Evolutionary conservation across 495 filamentous ascomycete genomes (phyloP).

Genomic region (Trichocladium antarcticum): DNA sequence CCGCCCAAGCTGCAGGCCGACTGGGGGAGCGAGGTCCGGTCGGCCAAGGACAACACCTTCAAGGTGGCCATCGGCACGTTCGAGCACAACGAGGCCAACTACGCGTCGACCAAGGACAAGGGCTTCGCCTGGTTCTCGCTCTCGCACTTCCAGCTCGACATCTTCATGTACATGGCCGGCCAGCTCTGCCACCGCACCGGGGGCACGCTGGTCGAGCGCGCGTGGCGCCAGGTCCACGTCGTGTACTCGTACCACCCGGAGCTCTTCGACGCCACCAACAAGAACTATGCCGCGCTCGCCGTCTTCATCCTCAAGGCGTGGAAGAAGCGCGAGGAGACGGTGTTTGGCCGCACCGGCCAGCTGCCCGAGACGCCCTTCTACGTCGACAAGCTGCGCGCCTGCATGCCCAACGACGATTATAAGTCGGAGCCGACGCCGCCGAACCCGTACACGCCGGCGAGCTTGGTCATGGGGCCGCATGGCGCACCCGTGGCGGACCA

Average conservation of each 20-base stretch:
- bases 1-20: constrained; percentile 36
- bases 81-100: constrained; percentile 35
- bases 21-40: constrained; percentile 28
- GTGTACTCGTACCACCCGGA: constrained; percentile 37
- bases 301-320: constrained; percentile 38
- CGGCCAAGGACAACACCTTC: constrained; percentile 38
- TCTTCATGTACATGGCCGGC: constrained; percentile 43
- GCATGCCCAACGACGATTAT: constrained; percentile 16
- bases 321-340: constrained; percentile 30
- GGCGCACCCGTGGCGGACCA: neutral
- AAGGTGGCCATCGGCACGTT: constrained; percentile 32
- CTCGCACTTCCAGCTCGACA: constrained; percentile 41
- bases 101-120: constrained; percentile 25
- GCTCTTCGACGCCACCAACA: constrained; percentile 34
- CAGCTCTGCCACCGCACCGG: constrained; percentile 41
- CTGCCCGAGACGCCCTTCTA: constrained; percentile 26
- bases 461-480: neutral
- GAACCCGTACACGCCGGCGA: constrained; percentile 11
- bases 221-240: constrained; percentile 36
- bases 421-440: constrained; percentile 18
- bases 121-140: constrained; percentile 43
- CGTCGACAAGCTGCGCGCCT: constrained; percentile 23
- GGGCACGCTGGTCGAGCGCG: constrained; percentile 41
- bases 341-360: constrained; percentile 12
- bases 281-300: constrained; percentile 31